A percentile compares a stretch with the other conserved stretches of the same genome.
phyloP scores from a whole-genome alignment of 495 filamentous ascomycete species.

The Tuber microsphaerosporum region DNA sequence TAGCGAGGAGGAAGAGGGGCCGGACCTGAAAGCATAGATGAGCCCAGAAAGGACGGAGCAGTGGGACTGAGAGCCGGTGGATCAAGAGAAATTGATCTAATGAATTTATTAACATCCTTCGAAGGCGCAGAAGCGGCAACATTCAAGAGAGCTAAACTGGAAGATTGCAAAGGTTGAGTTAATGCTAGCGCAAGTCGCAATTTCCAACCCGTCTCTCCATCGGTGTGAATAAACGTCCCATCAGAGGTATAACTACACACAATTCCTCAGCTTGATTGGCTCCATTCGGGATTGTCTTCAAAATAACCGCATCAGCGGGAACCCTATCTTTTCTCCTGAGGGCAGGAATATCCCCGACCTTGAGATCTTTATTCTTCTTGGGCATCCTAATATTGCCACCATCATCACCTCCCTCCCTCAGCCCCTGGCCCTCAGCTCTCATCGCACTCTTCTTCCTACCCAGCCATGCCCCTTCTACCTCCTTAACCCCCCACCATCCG shows the following conservation, averaged over 20 bases:
- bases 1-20: slow-evolving; percentile 15
- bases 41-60: background rate
- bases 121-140: slow-evolving; percentile 83
- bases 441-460: slow-evolving; percentile 41
- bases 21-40: background rate
- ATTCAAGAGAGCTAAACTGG: slow-evolving; percentile 63
- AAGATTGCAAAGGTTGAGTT: slow-evolving; percentile 63
- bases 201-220: slow-evolving; percentile 99
- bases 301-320: slow-evolving; percentile 89
- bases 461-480: slow-evolving; percentile 3
- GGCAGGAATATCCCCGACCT: slow-evolving; percentile 89
- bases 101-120: slow-evolving; percentile 85
- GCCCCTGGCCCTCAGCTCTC: slow-evolving; percentile 51
- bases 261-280: slow-evolving; percentile 36
- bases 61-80: slow-evolving; percentile 38
- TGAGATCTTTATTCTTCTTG: slow-evolving; percentile 80
- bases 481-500: background rate
- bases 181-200: slow-evolving; percentile 75
- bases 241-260: slow-evolving; percentile 48
- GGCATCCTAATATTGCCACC: slow-evolving; percentile 46
- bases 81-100: slow-evolving; percentile 67
- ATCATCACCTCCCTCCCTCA: slow-evolving; percentile 43
- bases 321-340: slow-evolving; percentile 83
- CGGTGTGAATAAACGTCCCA: slow-evolving; percentile 93
- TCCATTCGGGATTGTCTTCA: slow-evolving; percentile 74